Evolutionary conservation across 192 early-diverging fungal species (phyloP), one percentile per base, ranked within the genome.

Genomic region (Gorgonomyces haynaldii): DNA sequence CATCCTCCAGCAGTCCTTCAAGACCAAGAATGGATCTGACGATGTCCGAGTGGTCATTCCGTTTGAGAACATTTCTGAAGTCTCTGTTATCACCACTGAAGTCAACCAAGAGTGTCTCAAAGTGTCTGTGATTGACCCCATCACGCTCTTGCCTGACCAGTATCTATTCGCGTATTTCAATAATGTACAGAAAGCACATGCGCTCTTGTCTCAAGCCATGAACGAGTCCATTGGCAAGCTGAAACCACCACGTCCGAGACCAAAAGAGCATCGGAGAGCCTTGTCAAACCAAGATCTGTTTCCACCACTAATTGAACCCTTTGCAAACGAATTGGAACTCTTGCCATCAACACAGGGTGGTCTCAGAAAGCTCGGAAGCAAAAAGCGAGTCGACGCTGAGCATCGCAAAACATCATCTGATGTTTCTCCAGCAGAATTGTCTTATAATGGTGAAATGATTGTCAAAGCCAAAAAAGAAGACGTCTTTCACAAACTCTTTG

Each of bases 101-200:
- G 67, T 67, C 32, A 23, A 42, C 25, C 41, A 32, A 2, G 67
- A 81, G 29, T 65, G 69, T 1, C 52, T 83, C 10, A 64, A 66
- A 23, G 50, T 83, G 23, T 47, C 54, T 21, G 70, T 72, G 17
- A 57, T 67, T 13, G 76, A 79, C 22, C 54, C 50, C 12, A 35
- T 48, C 13, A 22, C 21, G 2, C 4, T 1, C 2, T 60, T 69
- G 16, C 56, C 68, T 35, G 79, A 82, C 28, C 76, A 83, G 75
- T 83, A 77, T 37, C 74, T 70, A 27, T 83, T 83, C 53, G 70
- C 79, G 2, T 79, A 79, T 59, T 81, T 83, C 27, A 53, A 64
- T 17, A 66, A 83, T 47, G 50, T 54, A 12, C n/a, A 65, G 50
- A 31, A 58, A 27, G 16, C 39, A 3, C 48, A n/a, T 56, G 49